A percentile compares a stretch with the other conserved stretches of the same genome.
phyloP scores from a whole-genome alignment of 306 rosid species.

The Rosa rugosa region DNA sequence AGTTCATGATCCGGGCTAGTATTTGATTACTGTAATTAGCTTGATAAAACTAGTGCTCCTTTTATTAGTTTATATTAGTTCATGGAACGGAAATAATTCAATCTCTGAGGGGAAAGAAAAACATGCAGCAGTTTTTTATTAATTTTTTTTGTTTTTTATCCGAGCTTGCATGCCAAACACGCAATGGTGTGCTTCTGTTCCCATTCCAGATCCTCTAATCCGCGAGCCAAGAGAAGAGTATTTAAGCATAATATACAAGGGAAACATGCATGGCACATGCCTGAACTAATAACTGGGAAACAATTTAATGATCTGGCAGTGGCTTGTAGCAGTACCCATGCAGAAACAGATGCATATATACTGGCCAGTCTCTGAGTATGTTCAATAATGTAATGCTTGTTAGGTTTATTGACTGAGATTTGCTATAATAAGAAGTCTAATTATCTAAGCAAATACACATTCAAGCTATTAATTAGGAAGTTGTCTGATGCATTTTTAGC shows the following conservation, averaged over 20 bases:
- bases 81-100: no score
- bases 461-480: background rate
- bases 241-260: background rate
- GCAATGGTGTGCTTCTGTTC: background rate
- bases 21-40: background rate
- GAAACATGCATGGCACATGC: background rate
- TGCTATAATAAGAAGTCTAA: background rate
- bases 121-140: no score
- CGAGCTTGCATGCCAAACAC: background rate
- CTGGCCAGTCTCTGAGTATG: background rate
- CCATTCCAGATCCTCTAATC: background rate
- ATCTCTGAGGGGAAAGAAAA: no score
- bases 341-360: background rate
- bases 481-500: background rate
- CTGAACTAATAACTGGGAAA: background rate
- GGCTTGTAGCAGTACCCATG: background rate
- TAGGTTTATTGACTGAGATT: background rate
- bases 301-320: background rate
- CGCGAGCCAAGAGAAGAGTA: background rate
- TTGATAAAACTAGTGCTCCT: background rate
- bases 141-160: no score
- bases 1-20: background rate
- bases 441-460: background rate
- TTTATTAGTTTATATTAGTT: no score
- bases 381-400: background rate